Conservation (phyloP, 2,329 filamentous ascomycete species). For the Aspergillus caelatus region DNA sequence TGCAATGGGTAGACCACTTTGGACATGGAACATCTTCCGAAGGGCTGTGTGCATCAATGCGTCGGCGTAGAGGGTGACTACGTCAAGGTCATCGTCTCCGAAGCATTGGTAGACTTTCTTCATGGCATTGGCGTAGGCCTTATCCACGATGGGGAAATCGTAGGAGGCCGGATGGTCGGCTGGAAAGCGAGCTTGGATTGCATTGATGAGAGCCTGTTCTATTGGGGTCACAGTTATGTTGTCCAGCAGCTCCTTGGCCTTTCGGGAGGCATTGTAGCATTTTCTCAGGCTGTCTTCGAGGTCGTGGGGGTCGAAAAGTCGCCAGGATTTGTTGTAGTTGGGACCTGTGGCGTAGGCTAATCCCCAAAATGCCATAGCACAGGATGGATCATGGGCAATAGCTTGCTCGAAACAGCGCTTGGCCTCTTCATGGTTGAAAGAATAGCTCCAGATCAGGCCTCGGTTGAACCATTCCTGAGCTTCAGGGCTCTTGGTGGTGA, state of each 20-base stretch:
- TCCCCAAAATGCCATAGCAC: conserved; percentile 44
- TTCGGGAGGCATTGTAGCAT: not conserved
- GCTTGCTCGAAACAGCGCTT: conserved; percentile 37
- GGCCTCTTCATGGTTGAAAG: conserved; percentile 45
- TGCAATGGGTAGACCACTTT: conserved; percentile 56
- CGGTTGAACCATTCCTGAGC: conserved; percentile 44
- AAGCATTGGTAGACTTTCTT: conserved; percentile 53
- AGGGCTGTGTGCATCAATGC: conserved; percentile 66
- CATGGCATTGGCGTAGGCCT: conserved; percentile 64
- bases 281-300: conserved; percentile 47
- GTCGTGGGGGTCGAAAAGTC: conserved; percentile 66
- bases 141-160: conserved; percentile 57
- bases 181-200: conserved; percentile 56
- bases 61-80: conserved; percentile 64
- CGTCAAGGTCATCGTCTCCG: conserved; percentile 57
- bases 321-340: conserved; percentile 79
- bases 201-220: conserved; percentile 62
- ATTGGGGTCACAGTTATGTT: conserved; percentile 38
- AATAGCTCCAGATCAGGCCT: conserved; percentile 42
- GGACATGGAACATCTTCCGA: conserved; percentile 64
- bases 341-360: conserved; percentile 68
- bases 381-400: conserved; percentile 33
- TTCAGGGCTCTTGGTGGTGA: conserved; percentile 31
- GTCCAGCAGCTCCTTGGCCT: not conserved
- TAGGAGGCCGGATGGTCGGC: conserved; percentile 45